These are phyloP conservation scores for Exophiala sp. DNA, from an alignment of 2,329 filamentous ascomycete species.

Conservation along the genomic window DNA sequence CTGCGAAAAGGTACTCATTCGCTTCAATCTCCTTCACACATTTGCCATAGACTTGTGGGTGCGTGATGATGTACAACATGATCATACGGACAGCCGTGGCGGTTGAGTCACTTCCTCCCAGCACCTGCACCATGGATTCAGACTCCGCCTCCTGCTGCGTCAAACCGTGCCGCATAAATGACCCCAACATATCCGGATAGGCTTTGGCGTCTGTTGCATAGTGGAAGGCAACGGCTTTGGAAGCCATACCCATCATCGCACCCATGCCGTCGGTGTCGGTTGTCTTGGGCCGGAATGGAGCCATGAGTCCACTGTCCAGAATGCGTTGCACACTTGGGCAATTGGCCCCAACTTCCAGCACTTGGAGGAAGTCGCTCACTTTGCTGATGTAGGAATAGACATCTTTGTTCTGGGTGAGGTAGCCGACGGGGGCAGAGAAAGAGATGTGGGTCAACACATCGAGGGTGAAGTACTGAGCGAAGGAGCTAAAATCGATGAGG, in stretches of 20 bases:
- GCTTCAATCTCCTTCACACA: slow-evolving; percentile 40
- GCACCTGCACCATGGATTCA: slow-evolving; percentile 22
- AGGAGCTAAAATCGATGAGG: slow-evolving; percentile 14
- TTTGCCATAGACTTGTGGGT: slow-evolving; percentile 13
- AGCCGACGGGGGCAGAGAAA: slow-evolving; percentile 18
- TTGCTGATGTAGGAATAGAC: slow-evolving; percentile 17
- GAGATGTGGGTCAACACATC: slow-evolving; percentile 23
- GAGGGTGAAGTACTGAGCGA: slow-evolving; percentile 19
- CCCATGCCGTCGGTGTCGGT: slow-evolving; percentile 17
- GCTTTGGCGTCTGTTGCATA: slow-evolving; percentile 16
- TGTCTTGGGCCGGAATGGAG: slow-evolving; percentile 11
- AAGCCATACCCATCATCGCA: slow-evolving; percentile 18
- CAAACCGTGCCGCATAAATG: slow-evolving; percentile 31
- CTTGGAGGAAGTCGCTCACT: slow-evolving; percentile 10
- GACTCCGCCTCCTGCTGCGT: slow-evolving; percentile 13
- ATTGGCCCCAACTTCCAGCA: slow-evolving; percentile 22
- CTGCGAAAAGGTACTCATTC: slow-evolving; percentile 7
- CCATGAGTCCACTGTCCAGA: slow-evolving; percentile 11
- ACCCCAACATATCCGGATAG: slow-evolving; percentile 31
- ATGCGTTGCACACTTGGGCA: slow-evolving; percentile 4
- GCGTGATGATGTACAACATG: slow-evolving; percentile 12
- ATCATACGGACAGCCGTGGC: slow-evolving; percentile 15
- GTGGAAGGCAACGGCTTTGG: slow-evolving; percentile 25
- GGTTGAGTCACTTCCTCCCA: slow-evolving; percentile 47
- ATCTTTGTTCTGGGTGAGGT: slow-evolving; percentile 18